These are phyloP conservation scores for Aurifilum marmelostoma DNA, from an alignment of 2,329 filamentous ascomycete genomes.

Conservation along the genomic window DNA sequence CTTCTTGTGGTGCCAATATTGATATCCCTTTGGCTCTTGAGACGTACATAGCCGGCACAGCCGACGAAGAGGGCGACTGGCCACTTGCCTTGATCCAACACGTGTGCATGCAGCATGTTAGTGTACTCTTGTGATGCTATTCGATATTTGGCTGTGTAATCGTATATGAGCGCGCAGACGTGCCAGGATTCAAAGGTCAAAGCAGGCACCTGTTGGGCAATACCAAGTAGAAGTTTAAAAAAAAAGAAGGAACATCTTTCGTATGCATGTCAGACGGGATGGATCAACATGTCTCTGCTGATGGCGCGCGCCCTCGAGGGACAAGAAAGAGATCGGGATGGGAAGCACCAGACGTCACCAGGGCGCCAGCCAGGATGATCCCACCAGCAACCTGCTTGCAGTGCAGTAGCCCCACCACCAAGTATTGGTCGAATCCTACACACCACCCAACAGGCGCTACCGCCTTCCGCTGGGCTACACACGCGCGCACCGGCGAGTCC, in stretches of 20 bases:
- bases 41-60: background rate
- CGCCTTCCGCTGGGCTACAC: background rate
- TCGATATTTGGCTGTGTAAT: background rate
- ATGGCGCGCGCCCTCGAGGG: background rate
- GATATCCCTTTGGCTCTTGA: background rate
- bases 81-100: background rate
- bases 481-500: background rate
- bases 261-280: constrained; percentile 4
- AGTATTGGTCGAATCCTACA: background rate
- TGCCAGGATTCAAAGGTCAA: background rate
- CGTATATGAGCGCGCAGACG: background rate
- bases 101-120: background rate
- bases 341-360: background rate
- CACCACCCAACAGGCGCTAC: background rate
- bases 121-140: background rate
- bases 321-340: background rate
- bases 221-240: too few species aligned
- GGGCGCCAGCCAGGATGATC: background rate
- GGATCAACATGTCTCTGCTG: background rate
- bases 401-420: constrained; percentile 2
- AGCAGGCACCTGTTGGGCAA: background rate
- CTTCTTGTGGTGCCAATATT: too few species aligned
- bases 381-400: constrained; percentile 4
- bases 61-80: background rate
- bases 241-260: background rate